Base-by-base conservation (phyloP, 148 eudicot genomes). In the Chenopodium formosanum region DNA sequence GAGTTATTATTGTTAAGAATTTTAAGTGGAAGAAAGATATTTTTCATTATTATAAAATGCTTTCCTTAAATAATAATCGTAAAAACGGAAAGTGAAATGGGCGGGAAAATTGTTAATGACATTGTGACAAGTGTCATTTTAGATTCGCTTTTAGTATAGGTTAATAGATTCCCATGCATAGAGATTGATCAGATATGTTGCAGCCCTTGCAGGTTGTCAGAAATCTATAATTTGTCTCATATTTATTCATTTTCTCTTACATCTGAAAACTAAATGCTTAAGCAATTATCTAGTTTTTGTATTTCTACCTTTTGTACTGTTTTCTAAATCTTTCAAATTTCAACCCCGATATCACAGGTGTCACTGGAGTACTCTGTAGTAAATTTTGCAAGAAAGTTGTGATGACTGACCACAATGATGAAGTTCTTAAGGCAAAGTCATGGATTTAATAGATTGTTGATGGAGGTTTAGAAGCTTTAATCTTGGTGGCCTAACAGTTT, bases 391-490 rank as follows among this genome's bases (percentile, higher is more conserved):
- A 81, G 64, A 85, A 88, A 84, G 91, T 92, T 32, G 88, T 95
- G 25, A 32, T 95, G 84, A 95, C 99, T 16, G 99, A 95, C 85
- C 97, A 93, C 70, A 95, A 90, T 76, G 94, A 93, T 27, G 97
- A 93, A 85, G 97, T 95, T 83, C 86, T 95, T 65, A 92, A 95
- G 98, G 98, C 89, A 91, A 90, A 93, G 87, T 80, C 80, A 72
- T 66, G 77, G 25, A 50, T 64, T 77, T 46, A n/a, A 22, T 16
- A 73, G 78, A 69, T 58, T 31, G 0, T 72, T 71, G 70, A 65
- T 20, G 29, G 29, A 4, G 13, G 68, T 76, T 4, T 76, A 58
- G 25, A 52, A 80, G n/a, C 31, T 17, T 69, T 74, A 25, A 23
- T 66, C 63, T 73, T 72, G 72, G 53, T 65, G 17, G 72, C 2